Base-by-base conservation (phyloP, 2,329 filamentous ascomycete genomes). In the Penicillium janthinellum region DNA sequence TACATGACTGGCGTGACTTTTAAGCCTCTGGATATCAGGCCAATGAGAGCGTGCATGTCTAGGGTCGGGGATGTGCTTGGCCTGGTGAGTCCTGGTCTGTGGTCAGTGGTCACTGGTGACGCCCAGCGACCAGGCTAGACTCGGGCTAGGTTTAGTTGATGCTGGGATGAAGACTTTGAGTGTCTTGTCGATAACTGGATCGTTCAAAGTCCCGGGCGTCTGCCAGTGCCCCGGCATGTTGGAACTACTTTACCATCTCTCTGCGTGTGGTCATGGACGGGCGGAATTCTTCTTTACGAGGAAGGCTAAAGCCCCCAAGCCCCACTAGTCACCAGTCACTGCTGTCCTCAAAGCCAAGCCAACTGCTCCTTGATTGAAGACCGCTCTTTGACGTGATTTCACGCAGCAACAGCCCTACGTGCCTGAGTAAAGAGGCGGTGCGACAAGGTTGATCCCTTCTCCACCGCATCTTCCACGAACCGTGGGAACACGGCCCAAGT, bases 351-450 rank as follows among this genome's bases (percentile, higher is more conserved):
- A 10, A 35, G 47, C 31, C 31, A 35, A 49, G 47, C 31, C 47
- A 28, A 22, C 12, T 49, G 53, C 42, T 28, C 37, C 31, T 22
- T 42, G 12, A n/a, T 17, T 15, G 31, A 39, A 44, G 51, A 61
- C 58, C 58, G 56, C 56, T 38, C 38, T 56, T 58, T 50, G 44
- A 20, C 17, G 51, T 61, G 50, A 48, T 49, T 58, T 42, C 25
- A 49, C 52, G 35, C 42, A 22, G n/a, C n/a, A 28, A 50, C 59
- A 61, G 61, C 59, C 58, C 56, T 63, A 62, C 38, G 44, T 20
- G 28, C 54, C 49, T 48, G n/a, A 39, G 39, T 39, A 57, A 56
- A 59, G 38, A 41, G 54, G 57, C 60, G 60, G 60, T 62, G 48
- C 45, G 17, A 41, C 51, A 39, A 52, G 49, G 35, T 37, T 37